Evolutionary conservation across 2,329 filamentous ascomycete species (phyloP).

Genomic region (Aspergillus pseudonomiae): DNA sequence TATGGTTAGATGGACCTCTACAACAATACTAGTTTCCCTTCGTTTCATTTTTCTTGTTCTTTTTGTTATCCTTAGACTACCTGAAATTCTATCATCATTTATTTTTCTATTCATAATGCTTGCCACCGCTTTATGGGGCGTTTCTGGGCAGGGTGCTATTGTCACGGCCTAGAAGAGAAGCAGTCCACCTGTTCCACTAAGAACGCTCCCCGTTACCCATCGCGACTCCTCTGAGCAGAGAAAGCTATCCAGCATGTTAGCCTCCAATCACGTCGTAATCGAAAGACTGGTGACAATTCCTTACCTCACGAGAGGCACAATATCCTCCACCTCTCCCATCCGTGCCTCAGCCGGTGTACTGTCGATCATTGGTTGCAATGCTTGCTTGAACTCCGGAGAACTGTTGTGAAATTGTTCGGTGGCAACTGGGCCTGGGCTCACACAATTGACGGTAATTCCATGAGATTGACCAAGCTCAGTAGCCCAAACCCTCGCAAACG

Average conservation of each 20-base stretch:
- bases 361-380: neutral
- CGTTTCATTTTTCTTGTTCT: too few relatives aligned
- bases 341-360: neutral
- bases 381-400: neutral
- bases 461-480: constrained; percentile 8
- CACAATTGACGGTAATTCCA: constrained; percentile 8
- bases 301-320: neutral
- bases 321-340: neutral
- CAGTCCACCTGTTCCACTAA: neutral
- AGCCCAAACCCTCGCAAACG: constrained; percentile 4
- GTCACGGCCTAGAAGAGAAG: neutral
- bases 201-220: neutral
- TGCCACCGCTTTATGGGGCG: neutral
- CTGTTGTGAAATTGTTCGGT: neutral
- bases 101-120: too few relatives aligned
- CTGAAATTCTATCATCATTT: neutral
- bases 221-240: neutral
- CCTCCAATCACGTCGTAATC: neutral
- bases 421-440: constrained; percentile 9
- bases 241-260: neutral
- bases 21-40: too few relatives aligned
- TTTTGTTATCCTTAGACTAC: neutral
- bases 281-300: neutral
- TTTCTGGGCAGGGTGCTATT: neutral
- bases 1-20: too few relatives aligned